phyloP scores from a whole-genome alignment of 306 rosid genomes.

The Vicia villosa region DNA sequence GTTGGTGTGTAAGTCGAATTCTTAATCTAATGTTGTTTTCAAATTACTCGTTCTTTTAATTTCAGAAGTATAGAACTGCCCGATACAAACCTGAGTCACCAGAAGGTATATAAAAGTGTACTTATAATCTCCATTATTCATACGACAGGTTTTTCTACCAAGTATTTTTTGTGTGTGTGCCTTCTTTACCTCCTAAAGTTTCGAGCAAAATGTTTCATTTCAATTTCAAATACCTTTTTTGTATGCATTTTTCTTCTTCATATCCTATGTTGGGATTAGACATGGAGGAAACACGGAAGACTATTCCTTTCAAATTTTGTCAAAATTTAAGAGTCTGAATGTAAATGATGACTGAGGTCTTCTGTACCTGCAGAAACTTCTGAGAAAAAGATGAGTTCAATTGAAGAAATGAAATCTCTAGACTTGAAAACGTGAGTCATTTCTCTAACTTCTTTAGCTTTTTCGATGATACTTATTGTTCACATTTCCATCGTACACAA shows the following conservation, averaged over 20 bases:
- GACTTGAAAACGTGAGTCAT: slow-evolving; percentile 73
- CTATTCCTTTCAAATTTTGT: not conserved
- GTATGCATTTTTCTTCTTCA: not conserved
- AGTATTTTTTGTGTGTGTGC: not conserved
- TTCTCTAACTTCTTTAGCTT: not conserved
- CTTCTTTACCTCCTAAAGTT: not conserved
- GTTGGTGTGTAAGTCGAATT: not conserved
- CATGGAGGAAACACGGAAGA: not conserved
- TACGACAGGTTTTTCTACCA: slow-evolving; percentile 10
- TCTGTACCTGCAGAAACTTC: slow-evolving; percentile 57
- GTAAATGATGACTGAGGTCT: slow-evolving; percentile 38
- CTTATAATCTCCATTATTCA: slow-evolving; percentile 35
- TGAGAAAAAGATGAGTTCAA: slow-evolving; percentile 49
- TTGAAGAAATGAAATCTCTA: slow-evolving; percentile 66
- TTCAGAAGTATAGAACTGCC: slow-evolving; percentile 96
- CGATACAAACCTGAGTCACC: slow-evolving; percentile 84
- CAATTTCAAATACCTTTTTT: not conserved
- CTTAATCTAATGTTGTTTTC: slow-evolving; percentile 13
- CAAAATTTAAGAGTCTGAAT: slow-evolving; percentile 19
- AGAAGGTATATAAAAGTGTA: slow-evolving; percentile 63
- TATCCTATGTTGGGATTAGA: not conserved
- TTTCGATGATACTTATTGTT: slow-evolving; percentile 13
- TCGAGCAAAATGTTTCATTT: not conserved
- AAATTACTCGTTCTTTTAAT: slow-evolving; percentile 25
- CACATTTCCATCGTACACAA: not conserved